These are phyloP conservation scores for Aureobasidium pullulans DNA, from an alignment of 2,329 filamentous ascomycete species.

Conservation along the genomic window DNA sequence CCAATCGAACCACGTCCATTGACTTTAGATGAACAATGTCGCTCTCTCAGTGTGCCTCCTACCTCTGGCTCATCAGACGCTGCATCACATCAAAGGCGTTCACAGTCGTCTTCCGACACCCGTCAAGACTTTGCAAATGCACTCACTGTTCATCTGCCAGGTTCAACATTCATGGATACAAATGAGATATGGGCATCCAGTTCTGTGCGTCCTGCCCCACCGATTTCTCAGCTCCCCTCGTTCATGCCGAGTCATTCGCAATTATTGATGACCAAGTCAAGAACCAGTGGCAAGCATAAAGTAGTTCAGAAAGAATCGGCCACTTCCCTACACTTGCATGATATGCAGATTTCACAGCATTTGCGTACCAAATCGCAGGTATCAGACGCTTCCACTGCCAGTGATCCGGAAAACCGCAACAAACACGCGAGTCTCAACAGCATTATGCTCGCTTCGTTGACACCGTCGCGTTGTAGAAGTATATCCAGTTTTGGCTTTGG, in stretches of 20 bases:
- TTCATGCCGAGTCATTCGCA: neutral
- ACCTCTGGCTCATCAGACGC: neutral
- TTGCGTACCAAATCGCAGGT: conserved; percentile 36
- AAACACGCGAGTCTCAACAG: conserved; percentile 19
- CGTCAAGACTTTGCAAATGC: neutral
- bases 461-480: conserved; percentile 11
- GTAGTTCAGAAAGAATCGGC: neutral
- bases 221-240: neutral
- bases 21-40: neutral
- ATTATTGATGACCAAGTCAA: neutral
- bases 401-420: neutral
- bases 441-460: conserved; percentile 17
- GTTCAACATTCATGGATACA: neutral
- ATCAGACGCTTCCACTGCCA: conserved; percentile 20
- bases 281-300: neutral
- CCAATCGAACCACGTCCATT: neutral
- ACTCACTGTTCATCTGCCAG: neutral
- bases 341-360: conserved; percentile 39
- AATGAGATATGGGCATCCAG: neutral
- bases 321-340: conserved; percentile 32
- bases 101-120: neutral
- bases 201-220: neutral
- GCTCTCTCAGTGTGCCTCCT: neutral
- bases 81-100: neutral
- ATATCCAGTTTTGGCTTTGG: conserved; percentile 27